Evolutionary conservation across 306 rosid species (phyloP), one percentile per base, ranked within the genome.

Genomic region (Clitoria ternatea): DNA sequence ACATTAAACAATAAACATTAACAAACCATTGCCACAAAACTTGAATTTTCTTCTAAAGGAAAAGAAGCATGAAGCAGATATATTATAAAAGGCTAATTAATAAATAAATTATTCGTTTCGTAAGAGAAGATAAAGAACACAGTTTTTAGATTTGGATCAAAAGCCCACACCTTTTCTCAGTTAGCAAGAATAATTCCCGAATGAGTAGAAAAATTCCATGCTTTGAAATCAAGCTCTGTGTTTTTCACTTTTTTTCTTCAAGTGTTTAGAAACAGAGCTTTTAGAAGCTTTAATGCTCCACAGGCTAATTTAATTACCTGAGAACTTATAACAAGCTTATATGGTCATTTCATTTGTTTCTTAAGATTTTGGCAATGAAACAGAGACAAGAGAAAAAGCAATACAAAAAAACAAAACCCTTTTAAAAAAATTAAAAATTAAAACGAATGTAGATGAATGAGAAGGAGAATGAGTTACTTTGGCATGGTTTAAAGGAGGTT

Each of bases 401-500:
- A 1, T 2, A 57, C 13, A 26, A 3, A 10, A 33, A 30, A 17
- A 9, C 2, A 7, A 19, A 61, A n/a, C 4, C 10, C 1, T 32
- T 3, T 14, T 26, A 6, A 6, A 49, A 27, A 19, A 6, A 13
- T 42, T 35, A 4, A 19, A 5, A 42, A 2, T 7, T 6, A 52
- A 4, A 1, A 15, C 47, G 11, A 60, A 48, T 18, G 32, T 59
- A 33, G 65, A 18, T 50, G 66, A 66, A 35, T 44, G 53, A 56
- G 66, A 66, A 35, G 53, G 53, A 61, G 59, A 50, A 32, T 35
- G 44, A 62, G 57, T 86, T 79, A 94, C 96, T 85, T 87, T 88
- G 80, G 79, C 85, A 74, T 79, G 77, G 65, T 79, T 81, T 54
- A 83, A 68, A 84, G 95, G 72, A 69, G 87, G 72, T 81, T 90